Evolutionary conservation across 768 basidiomycete genomes (phyloP).

Genomic region (Panaeolus cyanescens): DNA sequence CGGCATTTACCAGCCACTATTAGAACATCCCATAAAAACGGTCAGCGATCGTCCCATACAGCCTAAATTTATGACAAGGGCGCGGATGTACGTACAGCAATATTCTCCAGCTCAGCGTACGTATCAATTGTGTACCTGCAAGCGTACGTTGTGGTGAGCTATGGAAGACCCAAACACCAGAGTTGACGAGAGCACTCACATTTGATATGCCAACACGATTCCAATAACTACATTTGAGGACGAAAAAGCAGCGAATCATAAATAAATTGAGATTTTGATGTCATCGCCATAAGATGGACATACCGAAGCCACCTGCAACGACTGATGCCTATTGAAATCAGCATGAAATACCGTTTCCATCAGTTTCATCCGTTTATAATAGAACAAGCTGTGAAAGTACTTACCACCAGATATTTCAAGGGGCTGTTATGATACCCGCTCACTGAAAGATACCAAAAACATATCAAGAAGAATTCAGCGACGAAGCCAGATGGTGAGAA

Average conservation of each 20-base stretch:
- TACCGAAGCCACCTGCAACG: slow-evolving; percentile 41
- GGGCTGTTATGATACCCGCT: slow-evolving; percentile 38
- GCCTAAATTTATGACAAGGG: neutral
- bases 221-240: slow-evolving; percentile 10
- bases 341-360: neutral
- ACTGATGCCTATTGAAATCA: slow-evolving; percentile 25
- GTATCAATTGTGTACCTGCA: slow-evolving; percentile 31
- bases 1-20: slow-evolving; percentile 45
- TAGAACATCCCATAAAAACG: neutral
- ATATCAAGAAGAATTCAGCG: neutral
- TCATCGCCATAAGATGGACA: slow-evolving; percentile 6
- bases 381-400: slow-evolving; percentile 6
- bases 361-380: slow-evolving; percentile 5
- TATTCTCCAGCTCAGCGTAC: slow-evolving; percentile 29
- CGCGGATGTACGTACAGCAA: slow-evolving; percentile 34
- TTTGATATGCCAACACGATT: slow-evolving; percentile 35
- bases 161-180: neutral
- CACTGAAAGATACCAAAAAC: neutral
- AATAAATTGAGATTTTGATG: neutral
- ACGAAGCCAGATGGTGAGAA: neutral
- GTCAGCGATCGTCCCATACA: neutral
- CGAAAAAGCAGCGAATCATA: neutral
- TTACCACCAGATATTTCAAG: slow-evolving; percentile 36
- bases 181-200: slow-evolving; percentile 24
- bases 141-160: neutral